phyloP scores from a whole-genome alignment of 1,139 yeast genomes.

The Geotrichum phurueaensis region DNA sequence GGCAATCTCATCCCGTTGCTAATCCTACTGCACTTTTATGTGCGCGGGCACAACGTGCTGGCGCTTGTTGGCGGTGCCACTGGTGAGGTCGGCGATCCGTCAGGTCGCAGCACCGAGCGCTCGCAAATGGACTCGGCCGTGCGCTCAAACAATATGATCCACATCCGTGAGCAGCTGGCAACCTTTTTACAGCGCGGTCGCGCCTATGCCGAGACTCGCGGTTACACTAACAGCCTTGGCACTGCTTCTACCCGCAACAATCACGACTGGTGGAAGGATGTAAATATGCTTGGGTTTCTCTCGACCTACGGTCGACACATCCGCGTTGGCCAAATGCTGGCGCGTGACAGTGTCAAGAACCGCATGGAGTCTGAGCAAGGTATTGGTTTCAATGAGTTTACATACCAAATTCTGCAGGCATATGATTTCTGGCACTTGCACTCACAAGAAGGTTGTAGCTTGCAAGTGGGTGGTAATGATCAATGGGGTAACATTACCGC shows the following conservation, averaged over 20 bases:
- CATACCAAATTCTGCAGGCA: slow-evolving; percentile 89
- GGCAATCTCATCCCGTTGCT: slow-evolving; percentile 87
- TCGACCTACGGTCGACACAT: slow-evolving; percentile 73
- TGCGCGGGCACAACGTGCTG: slow-evolving; percentile 76
- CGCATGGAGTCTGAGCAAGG: slow-evolving; percentile 67
- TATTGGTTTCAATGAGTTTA: slow-evolving; percentile 86
- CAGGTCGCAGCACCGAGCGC: slow-evolving; percentile 81
- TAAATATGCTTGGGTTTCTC: slow-evolving; percentile 70
- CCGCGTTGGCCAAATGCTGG: slow-evolving; percentile 80
- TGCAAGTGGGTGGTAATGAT: slow-evolving; percentile 95
- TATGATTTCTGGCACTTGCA: slow-evolving; percentile 86
- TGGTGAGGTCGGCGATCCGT: slow-evolving; percentile 94
- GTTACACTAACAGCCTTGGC: slow-evolving; percentile 38
- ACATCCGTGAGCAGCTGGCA: slow-evolving; percentile 57
- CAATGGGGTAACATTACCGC: slow-evolving; percentile 99
- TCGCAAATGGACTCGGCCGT: slow-evolving; percentile 46
- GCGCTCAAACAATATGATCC: slow-evolving; percentile 52
- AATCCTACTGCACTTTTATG: slow-evolving; percentile 73
- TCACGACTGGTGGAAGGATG: slow-evolving; percentile 77
- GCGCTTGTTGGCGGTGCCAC: slow-evolving; percentile 96
- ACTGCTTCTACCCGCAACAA: slow-evolving; percentile 52
- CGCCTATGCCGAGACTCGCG: slow-evolving; percentile 54
- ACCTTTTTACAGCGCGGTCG: slow-evolving; percentile 57
- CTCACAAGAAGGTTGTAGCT: slow-evolving; percentile 50
- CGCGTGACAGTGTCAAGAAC: slow-evolving; percentile 78